These are phyloP conservation scores for Gautieria morchelliformis DNA, from an alignment of 768 basidiomycete genomes.

Conservation along the genomic window DNA sequence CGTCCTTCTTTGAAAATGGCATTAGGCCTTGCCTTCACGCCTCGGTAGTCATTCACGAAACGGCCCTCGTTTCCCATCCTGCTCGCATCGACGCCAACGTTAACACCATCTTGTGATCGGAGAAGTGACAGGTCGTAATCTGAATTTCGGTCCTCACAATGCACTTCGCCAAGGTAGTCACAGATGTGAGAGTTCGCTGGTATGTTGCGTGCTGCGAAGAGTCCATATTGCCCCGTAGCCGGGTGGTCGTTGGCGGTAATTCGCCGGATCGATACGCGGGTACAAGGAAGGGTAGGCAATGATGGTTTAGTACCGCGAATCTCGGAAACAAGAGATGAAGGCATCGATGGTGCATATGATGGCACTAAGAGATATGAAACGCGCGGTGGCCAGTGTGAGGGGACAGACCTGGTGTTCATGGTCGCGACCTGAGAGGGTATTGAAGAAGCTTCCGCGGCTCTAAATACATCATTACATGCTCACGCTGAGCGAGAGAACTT, in stretches of 20 bases:
- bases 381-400: slow-evolving; percentile 42
- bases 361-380: slow-evolving; percentile 45
- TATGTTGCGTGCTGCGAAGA: slow-evolving; percentile 73
- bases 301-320: slow-evolving; percentile 19
- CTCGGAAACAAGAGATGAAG: slow-evolving; percentile 30
- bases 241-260: slow-evolving; percentile 59
- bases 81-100: slow-evolving; percentile 68
- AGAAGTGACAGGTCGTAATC: slow-evolving; percentile 85
- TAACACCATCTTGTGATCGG: slow-evolving; percentile 44
- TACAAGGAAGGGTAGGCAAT: slow-evolving; percentile 11
- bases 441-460: background rate
- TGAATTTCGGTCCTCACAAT: slow-evolving; percentile 67
- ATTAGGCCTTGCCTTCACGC: slow-evolving; percentile 60
- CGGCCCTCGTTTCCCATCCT: slow-evolving; percentile 76
- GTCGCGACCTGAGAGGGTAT: background rate
- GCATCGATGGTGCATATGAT: slow-evolving; percentile 50
- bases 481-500: background rate
- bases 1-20: slow-evolving; percentile 56
- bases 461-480: background rate
- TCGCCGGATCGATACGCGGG: slow-evolving; percentile 43
- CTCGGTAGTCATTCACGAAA: slow-evolving; percentile 88
- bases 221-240: slow-evolving; percentile 65
- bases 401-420: slow-evolving; percentile 13
- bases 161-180: slow-evolving; percentile 79
- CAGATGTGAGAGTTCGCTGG: slow-evolving; percentile 56